Evolutionary conservation across 495 filamentous ascomycete species (phyloP), one percentile per base, ranked within the genome.

Genomic region (Cercophora samala): DNA sequence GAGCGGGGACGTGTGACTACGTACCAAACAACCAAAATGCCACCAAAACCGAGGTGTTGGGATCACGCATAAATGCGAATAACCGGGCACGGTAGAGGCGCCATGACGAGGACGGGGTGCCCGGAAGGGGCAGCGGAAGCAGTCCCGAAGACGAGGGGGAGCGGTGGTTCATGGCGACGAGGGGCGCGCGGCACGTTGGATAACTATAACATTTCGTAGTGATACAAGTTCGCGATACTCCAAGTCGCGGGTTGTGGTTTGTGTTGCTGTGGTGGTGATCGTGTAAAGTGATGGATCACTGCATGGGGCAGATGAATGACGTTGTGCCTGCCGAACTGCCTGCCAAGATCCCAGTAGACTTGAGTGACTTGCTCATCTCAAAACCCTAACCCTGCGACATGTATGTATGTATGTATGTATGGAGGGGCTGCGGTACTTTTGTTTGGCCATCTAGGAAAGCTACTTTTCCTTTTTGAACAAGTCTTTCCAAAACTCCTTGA

Each of bases 11-110:
- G 15, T 3, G 13, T 21, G 58, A 53, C 59, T 46, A 73, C 82
- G 67, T 80, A 97, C 93, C 93, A 73, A 96, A 96, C 11, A 97
- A 83, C 93, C 92, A 97, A 72, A 99, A 99, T 42, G 95, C 91
- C 56, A 87, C 66, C 65, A 92, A 85, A 22, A 97, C 92, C 13
- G 88, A 77, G 0, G 85, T 82, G 75, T 97, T 89, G 61, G 90
- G 86, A 25, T 86, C 88, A 22, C 81, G 81, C 65, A 96, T 90
- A 29, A 88, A 63, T 17, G 80, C 79, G 53, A 76, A 80, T n/a
- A 96, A 70, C 11, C 90, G 85, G 15, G 87, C 85, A 62, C 80
- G 84, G 75, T 90, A 91, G 37, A 86, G 76, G 52, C 86, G 84
- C 88, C 91, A 92, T 59, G 89, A 89, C 23, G 91, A 88, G 5